phyloP scores from a whole-genome alignment of 805 yeast species.

The Saturnispora bothae region DNA sequence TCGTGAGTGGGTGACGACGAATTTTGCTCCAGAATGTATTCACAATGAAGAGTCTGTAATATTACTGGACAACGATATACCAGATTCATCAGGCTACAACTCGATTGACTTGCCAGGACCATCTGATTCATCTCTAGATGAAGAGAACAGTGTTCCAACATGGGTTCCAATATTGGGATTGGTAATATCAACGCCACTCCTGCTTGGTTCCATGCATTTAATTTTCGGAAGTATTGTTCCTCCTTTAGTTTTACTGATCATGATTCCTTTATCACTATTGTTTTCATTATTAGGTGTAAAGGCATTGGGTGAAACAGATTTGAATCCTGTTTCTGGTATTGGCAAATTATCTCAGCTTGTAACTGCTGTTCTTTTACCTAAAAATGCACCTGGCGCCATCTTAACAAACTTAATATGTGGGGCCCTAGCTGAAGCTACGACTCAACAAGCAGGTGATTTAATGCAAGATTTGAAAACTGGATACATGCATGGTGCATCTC shows the following conservation, averaged over 20 bases:
- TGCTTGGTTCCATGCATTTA: constrained; percentile 51
- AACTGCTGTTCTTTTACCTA: constrained; percentile 74
- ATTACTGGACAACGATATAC: constrained; percentile 1
- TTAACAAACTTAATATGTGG: constrained; percentile 86
- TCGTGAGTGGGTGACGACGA: background rate
- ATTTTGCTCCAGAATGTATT: background rate
- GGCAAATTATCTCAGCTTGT: constrained; percentile 88
- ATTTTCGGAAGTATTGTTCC: constrained; percentile 72
- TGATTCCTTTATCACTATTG: constrained; percentile 65
- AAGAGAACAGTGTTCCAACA: constrained; percentile 4
- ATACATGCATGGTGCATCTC: constrained; percentile 82
- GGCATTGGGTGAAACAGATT: constrained; percentile 93
- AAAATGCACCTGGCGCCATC: constrained; percentile 67
- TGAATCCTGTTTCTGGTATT: constrained; percentile 93
- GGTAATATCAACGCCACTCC: constrained; percentile 50
- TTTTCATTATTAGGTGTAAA: constrained; percentile 82
- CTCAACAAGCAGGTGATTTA: constrained; percentile 97
- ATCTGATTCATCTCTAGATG: constrained; percentile 24
- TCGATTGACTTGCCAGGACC: background rate
- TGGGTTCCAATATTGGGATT: constrained; percentile 38
- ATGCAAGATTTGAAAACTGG: constrained; percentile 98
- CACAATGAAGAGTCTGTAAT: background rate
- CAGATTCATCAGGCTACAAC: background rate
- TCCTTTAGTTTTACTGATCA: constrained; percentile 52
- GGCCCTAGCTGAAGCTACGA: constrained; percentile 96